A percentile compares a stretch with the other conserved stretches of the same genome.
phyloP scores from a whole-genome alignment of 2,329 filamentous ascomycete species.

The Clonostachys chloroleuca region DNA sequence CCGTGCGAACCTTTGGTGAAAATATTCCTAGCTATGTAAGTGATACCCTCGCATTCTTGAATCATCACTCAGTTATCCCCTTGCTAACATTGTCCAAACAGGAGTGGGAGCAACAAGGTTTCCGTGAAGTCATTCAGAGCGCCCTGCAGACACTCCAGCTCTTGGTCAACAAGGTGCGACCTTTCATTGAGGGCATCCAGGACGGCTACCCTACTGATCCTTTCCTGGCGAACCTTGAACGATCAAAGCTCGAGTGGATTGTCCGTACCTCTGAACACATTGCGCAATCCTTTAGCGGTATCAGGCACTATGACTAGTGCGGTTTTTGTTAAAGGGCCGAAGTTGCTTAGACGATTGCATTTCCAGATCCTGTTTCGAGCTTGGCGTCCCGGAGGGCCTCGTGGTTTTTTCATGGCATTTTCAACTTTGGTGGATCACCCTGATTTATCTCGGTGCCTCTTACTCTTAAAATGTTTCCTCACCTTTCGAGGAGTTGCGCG shows the following conservation, averaged over 20 bases:
- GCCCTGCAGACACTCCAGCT: slow-evolving; percentile 31
- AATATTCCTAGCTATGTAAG: slow-evolving; percentile 46
- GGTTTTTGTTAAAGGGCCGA: too few species aligned
- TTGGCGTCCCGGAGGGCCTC: too few species aligned
- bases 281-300: slow-evolving; percentile 20
- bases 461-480: too few species aligned
- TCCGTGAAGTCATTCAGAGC: slow-evolving; percentile 29
- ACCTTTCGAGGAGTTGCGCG: too few species aligned
- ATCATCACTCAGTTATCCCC: too few species aligned
- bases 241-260: slow-evolving; percentile 32
- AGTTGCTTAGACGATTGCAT: too few species aligned
- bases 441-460: too few species aligned
- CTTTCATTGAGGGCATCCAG: slow-evolving; percentile 24
- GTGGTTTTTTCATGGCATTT: not conserved
- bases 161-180: slow-evolving; percentile 25
- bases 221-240: slow-evolving; percentile 29
- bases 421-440: too few species aligned
- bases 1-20: slow-evolving; percentile 48
- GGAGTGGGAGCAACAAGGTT: slow-evolving; percentile 30
- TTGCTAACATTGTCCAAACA: slow-evolving; percentile 7
- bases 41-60: slow-evolving; percentile 7
- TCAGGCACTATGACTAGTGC: slow-evolving; percentile 1
- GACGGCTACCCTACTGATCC: slow-evolving; percentile 31
- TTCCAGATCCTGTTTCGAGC: too few species aligned
- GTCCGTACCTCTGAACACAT: slow-evolving; percentile 26